Evolutionary conservation across 352 stramenopile species (phyloP).

Genomic region (Albugo laibachii): DNA sequence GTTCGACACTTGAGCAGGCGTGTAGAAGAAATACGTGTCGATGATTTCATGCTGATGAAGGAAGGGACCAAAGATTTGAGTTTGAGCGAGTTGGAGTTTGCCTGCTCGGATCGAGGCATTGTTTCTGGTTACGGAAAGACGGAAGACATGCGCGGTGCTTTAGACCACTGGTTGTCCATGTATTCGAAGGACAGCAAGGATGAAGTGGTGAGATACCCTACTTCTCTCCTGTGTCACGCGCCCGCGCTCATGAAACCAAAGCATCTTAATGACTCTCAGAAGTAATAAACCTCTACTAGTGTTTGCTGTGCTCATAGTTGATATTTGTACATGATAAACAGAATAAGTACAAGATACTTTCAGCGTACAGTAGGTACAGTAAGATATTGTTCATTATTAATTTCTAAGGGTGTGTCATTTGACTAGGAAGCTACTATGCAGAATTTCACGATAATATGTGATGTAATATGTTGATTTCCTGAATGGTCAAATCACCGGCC

Average conservation of each 20-base stretch:
- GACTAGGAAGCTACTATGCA: too few species aligned
- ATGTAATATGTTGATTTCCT: too few species aligned
- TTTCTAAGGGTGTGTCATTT: too few species aligned
- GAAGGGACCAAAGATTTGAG: conserved; percentile 37
- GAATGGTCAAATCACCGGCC: too few species aligned
- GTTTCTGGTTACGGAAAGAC: conserved; percentile 47
- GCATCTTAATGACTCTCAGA: too few species aligned
- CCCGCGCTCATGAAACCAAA: conserved; percentile 15
- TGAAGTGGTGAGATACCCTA: conserved; percentile 11
- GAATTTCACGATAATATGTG: too few species aligned
- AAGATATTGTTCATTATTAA: too few species aligned
- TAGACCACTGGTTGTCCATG: conserved; percentile 59
- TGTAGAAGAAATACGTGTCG: conserved; percentile 36
- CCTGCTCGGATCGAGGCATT: conserved; percentile 61
- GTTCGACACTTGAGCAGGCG: conserved; percentile 28
- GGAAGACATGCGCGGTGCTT: conserved; percentile 18
- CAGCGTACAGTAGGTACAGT: too few species aligned
- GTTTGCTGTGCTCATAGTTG: too few species aligned
- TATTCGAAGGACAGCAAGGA: conserved; percentile 30
- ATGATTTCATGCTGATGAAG: conserved; percentile 48
- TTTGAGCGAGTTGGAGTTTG: conserved; percentile 68
- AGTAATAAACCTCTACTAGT: too few species aligned
- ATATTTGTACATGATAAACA: too few species aligned
- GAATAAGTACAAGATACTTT: too few species aligned
- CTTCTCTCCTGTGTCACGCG: conserved; percentile 54